phyloP scores from a whole-genome alignment of 306 rosid genomes.

The Comarum palustre region DNA sequence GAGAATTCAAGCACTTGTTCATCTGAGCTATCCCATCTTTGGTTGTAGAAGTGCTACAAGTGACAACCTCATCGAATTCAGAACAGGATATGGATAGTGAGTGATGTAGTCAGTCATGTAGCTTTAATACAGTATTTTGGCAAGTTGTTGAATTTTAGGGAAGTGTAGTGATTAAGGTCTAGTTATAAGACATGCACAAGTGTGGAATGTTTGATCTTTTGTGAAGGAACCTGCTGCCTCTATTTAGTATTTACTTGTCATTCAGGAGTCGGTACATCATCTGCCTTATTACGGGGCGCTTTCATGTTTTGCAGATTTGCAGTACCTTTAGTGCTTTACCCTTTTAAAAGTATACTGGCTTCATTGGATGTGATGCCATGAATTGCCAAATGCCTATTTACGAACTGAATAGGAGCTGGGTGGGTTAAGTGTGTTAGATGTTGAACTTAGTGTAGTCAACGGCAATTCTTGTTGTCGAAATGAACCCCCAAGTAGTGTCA shows the following conservation, averaged over 20 bases:
- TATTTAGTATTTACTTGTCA: background rate
- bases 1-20: slow-evolving; percentile 74
- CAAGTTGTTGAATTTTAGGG: background rate
- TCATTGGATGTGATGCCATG: background rate
- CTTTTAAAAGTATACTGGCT: background rate
- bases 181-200: background rate
- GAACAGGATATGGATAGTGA: background rate
- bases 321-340: background rate
- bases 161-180: background rate
- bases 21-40: slow-evolving; percentile 35
- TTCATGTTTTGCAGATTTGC: background rate
- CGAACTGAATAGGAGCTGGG: background rate
- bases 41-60: background rate
- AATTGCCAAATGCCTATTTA: background rate
- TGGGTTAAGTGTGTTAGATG: background rate
- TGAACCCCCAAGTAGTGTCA: background rate
- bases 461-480: background rate
- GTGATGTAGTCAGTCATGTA: background rate
- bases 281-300: background rate
- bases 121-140: background rate
- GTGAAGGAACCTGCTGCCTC: background rate
- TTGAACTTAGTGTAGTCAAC: background rate
- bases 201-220: background rate
- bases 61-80: background rate
- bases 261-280: background rate